Evolutionary conservation across 352 stramenopile genomes (phyloP).

Genomic region (Pythium oligandrum): DNA sequence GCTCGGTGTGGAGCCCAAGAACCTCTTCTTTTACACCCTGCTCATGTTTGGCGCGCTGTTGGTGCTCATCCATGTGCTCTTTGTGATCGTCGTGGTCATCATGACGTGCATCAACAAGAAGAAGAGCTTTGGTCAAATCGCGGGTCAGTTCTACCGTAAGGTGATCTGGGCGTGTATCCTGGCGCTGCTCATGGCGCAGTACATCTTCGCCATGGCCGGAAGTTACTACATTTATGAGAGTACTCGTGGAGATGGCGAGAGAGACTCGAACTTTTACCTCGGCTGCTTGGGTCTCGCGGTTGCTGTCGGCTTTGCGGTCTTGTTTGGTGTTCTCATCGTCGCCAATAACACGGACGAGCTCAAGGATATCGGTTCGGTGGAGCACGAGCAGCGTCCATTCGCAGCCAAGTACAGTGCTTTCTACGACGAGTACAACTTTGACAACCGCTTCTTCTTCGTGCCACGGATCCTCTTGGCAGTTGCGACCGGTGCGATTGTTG

Average conservation of each 20-base stretch:
- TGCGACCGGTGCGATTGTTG: constrained; percentile 64
- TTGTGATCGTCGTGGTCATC: constrained; percentile 51
- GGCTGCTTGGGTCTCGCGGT: constrained; percentile 41
- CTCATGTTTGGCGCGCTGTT: constrained; percentile 55
- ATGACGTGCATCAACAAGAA: constrained; percentile 48
- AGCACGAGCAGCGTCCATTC: constrained; percentile 75
- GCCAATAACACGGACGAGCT: constrained; percentile 62
- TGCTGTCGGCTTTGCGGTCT: constrained; percentile 46
- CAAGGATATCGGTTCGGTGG: constrained; percentile 64
- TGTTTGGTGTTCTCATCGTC: constrained; percentile 70
- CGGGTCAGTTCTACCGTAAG: constrained; percentile 71
- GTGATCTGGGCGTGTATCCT: constrained; percentile 72
- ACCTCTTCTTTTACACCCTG: constrained; percentile 83
- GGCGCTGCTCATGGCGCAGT: constrained; percentile 72
- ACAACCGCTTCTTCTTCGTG: constrained; percentile 88
- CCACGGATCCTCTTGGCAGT: constrained; percentile 69
- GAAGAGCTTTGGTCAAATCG: constrained; percentile 49
- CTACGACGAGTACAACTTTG: constrained; percentile 89
- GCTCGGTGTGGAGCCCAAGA: constrained; percentile 51
- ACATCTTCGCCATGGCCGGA: constrained; percentile 84
- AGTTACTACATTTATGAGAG: constrained; percentile 67
- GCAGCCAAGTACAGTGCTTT: constrained; percentile 81
- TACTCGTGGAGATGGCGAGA: constrained; percentile 23
- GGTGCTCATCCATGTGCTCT: constrained; percentile 54
- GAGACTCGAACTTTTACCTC: constrained; percentile 29